phyloP scores from a whole-genome alignment of 306 rosid species.

The Quillaja saponaria region DNA sequence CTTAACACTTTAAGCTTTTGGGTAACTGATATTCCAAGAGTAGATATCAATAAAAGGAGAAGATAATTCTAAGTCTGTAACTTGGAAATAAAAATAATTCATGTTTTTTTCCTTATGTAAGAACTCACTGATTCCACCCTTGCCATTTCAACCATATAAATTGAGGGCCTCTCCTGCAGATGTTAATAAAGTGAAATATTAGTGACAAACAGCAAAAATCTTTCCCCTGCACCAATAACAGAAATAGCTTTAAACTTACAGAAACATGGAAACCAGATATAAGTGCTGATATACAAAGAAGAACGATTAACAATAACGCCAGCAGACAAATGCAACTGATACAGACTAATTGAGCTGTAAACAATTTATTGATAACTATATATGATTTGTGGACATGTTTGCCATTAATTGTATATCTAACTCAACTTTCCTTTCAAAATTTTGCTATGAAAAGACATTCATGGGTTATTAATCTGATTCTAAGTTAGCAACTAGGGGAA shows the following conservation, averaged over 20 bases:
- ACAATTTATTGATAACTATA: not conserved
- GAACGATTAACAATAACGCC: constrained; percentile 12
- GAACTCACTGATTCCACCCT: constrained; percentile 69
- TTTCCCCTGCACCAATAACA: constrained; percentile 15
- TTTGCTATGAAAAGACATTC: not conserved
- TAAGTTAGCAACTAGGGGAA: no score
- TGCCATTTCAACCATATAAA: constrained; percentile 85
- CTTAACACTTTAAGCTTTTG: no score
- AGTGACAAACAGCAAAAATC: constrained; percentile 22
- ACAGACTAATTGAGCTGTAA: not conserved
- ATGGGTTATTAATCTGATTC: no score
- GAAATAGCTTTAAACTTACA: constrained; percentile 18
- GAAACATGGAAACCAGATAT: constrained; percentile 4
- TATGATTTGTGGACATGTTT: constrained; percentile 5
- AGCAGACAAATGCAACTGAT: not conserved
- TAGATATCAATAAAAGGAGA: no score
- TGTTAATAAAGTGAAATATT: constrained; percentile 27
- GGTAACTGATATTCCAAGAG: no score
- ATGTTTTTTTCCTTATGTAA: not conserved
- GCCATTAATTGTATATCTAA: not conserved
- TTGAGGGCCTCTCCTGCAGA: constrained; percentile 74
- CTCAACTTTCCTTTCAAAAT: constrained; percentile 2
- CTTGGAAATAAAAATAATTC: no score
- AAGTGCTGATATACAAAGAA: not conserved
- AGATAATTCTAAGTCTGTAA: no score